These are phyloP conservation scores for Ananas comosus DNA, from an alignment of 176 grass and related monocot genomes.

Conservation along the genomic window DNA sequence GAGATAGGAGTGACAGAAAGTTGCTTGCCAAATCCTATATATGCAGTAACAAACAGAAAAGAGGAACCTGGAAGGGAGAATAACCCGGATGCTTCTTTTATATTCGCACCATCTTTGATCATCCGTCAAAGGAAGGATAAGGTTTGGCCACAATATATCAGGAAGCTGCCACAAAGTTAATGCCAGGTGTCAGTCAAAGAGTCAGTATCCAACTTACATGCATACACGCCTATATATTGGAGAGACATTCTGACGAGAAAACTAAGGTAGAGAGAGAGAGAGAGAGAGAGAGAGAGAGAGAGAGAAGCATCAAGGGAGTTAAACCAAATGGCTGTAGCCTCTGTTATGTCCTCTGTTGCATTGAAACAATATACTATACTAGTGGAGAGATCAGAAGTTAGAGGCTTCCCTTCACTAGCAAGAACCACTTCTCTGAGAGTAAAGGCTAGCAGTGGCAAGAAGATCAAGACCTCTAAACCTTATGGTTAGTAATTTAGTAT, in stretches of 20 bases:
- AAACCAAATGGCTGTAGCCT: neutral
- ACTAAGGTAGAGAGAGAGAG: neutral
- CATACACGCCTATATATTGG: neutral
- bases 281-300: neutral
- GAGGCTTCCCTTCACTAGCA: neutral
- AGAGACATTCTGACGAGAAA: neutral
- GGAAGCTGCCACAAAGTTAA: neutral
- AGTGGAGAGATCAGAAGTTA: neutral
- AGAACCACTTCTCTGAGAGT: conserved; percentile 28
- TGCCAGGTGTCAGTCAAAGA: neutral
- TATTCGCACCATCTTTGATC: too few species aligned
- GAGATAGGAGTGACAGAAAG: too few species aligned
- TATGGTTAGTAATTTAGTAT: conserved; percentile 25
- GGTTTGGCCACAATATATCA: neutral
- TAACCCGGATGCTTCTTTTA: too few species aligned
- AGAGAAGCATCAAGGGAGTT: too few species aligned
- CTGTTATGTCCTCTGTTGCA: neutral
- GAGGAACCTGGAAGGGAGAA: too few species aligned
- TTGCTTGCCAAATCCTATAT: too few species aligned
- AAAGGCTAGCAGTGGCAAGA: conserved; percentile 43
- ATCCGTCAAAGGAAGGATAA: neutral
- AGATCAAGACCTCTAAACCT: conserved; percentile 74
- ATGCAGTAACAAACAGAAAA: too few species aligned
- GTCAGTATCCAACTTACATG: neutral
- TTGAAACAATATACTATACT: neutral